Conservation (phyloP, 1,284 basidiomycete genomes). For the Leccinum griseonigrum region DNA sequence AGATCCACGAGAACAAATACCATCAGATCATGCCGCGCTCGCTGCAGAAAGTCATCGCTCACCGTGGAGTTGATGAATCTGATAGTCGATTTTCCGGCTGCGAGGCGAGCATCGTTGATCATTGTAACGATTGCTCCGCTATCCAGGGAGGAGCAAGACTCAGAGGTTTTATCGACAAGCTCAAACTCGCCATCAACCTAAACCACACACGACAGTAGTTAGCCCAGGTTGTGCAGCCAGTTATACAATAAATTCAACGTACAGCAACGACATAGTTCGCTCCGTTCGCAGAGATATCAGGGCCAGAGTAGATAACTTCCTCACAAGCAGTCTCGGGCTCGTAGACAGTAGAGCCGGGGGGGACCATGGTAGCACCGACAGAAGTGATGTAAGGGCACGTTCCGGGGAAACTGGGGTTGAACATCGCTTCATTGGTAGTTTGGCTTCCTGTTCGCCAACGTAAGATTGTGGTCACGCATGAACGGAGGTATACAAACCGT, state of each 20-base stretch:
- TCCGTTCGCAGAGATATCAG: slow-evolving; percentile 39
- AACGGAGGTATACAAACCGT: too few relatives aligned
- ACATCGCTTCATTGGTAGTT: too few relatives aligned
- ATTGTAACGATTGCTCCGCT: slow-evolving; percentile 41
- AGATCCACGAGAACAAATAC: slow-evolving; percentile 14
- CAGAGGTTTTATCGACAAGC: slow-evolving; percentile 36
- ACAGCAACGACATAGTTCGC: slow-evolving; percentile 42
- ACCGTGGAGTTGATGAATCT: slow-evolving; percentile 37
- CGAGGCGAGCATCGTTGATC: slow-evolving; percentile 44
- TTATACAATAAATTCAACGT: neutral
- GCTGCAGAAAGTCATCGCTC: neutral
- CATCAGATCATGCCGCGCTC: neutral
- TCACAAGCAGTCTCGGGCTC: too few relatives aligned
- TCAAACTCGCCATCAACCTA: slow-evolving; percentile 36
- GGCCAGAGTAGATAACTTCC: slow-evolving; percentile 14
- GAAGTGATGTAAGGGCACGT: too few relatives aligned
- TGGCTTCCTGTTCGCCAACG: too few relatives aligned
- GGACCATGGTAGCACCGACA: too few relatives aligned
- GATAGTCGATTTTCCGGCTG: slow-evolving; percentile 37
- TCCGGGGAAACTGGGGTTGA: too few relatives aligned
- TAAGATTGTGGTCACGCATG: too few relatives aligned
- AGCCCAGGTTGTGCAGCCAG: neutral
- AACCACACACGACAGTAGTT: neutral
- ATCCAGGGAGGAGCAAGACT: slow-evolving; percentile 34
- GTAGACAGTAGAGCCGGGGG: too few relatives aligned